These are phyloP conservation scores for Ascochyta rabiei DNA, from an alignment of 2,329 filamentous ascomycete genomes.

Conservation along the genomic window DNA sequence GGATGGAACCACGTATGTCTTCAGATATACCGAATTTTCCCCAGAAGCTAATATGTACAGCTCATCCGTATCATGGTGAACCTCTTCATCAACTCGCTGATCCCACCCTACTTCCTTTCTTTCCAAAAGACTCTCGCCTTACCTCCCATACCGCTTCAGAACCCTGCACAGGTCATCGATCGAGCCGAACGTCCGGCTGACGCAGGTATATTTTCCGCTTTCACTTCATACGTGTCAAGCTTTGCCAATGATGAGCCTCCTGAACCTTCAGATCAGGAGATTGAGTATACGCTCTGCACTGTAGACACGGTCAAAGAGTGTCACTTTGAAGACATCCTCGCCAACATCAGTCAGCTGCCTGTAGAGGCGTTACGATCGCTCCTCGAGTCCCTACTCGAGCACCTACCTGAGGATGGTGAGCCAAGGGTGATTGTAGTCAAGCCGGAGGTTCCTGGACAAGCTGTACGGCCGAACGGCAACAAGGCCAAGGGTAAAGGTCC, in stretches of 20 bases:
- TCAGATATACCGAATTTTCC: neutral
- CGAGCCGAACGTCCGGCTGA: constrained; percentile 79
- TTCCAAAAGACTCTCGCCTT: constrained; percentile 72
- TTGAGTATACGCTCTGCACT: constrained; percentile 93
- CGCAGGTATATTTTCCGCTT: constrained; percentile 86
- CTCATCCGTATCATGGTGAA: constrained; percentile 93
- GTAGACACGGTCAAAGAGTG: constrained; percentile 94
- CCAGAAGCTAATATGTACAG: constrained; percentile 58
- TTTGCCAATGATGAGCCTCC: constrained; percentile 98
- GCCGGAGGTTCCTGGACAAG: constrained; percentile 73
- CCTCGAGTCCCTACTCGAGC: constrained; percentile 75
- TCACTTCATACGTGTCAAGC: constrained; percentile 97
- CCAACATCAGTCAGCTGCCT: constrained; percentile 76
- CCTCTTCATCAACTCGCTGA: constrained; percentile 92
- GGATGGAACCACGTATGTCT: constrained; percentile 78
- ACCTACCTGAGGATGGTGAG: constrained; percentile 85
- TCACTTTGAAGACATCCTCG: constrained; percentile 79
- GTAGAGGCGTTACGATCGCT: constrained; percentile 64
- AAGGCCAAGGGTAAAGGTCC: constrained; percentile 63
- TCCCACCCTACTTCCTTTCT: constrained; percentile 76
- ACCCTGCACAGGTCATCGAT: constrained; percentile 90
- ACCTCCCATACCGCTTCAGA: constrained; percentile 84
- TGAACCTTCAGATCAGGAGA: constrained; percentile 94
- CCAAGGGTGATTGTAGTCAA: constrained; percentile 88
- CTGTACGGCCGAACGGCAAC: constrained; percentile 65